Evolutionary conservation across 257 asterid genomes (phyloP).

Genomic region (Lycium ferocissimum): DNA sequence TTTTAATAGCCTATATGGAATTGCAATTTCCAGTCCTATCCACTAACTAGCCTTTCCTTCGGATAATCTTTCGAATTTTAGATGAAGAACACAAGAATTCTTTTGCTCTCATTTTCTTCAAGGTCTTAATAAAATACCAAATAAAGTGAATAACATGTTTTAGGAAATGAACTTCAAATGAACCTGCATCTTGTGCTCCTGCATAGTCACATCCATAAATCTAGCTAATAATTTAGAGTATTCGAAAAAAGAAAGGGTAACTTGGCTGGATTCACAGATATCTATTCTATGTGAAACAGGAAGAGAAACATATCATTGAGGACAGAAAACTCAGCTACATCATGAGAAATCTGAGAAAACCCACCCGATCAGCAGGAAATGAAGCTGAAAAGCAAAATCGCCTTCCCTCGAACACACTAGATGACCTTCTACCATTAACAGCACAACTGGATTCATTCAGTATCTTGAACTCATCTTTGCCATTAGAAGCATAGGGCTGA

Average conservation of each 20-base stretch:
- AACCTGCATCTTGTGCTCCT: constrained; percentile 8
- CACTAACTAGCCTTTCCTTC: constrained; percentile 22
- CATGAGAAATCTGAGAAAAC: constrained; percentile 28
- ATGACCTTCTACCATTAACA: constrained; percentile 45
- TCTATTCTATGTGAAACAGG: not conserved
- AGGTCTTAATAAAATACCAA: not conserved
- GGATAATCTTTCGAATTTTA: not conserved
- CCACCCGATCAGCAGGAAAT: constrained; percentile 86
- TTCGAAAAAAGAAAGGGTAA: not conserved
- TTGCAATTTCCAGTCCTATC: not conserved
- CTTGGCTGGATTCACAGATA: constrained; percentile 1
- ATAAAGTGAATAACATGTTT: not conserved
- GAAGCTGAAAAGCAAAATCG: constrained; percentile 74
- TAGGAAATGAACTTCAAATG: constrained; percentile 24
- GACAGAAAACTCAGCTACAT: not conserved
- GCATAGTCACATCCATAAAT: constrained; percentile 3
- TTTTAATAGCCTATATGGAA: not conserved
- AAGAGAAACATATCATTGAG: constrained; percentile 16
- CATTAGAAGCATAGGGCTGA: constrained; percentile 44
- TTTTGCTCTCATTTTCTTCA: constrained; percentile 13
- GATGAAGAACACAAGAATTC: not conserved
- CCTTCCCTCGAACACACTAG: constrained; percentile 69
- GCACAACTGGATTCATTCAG: constrained; percentile 51
- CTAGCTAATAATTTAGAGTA: not conserved
- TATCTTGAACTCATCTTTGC: constrained; percentile 51